phyloP scores from a whole-genome alignment of 148 eudicot species.

The Heliosperma pusillum region DNA sequence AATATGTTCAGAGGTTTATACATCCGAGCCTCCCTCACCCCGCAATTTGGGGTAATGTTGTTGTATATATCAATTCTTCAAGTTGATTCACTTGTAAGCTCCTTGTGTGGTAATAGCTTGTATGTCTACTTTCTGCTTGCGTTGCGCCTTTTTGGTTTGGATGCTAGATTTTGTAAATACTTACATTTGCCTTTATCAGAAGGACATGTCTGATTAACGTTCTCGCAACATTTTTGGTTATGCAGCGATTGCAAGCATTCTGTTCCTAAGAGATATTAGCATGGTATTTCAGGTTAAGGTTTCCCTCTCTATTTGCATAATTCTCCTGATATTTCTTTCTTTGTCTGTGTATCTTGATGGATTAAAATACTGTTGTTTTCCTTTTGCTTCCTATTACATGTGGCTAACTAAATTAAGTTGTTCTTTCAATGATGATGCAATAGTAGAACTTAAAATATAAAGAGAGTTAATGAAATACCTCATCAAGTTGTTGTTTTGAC shows the following conservation, averaged over 20 bases:
- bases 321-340: neutral
- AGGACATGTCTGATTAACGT: neutral
- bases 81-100: neutral
- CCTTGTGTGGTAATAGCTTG: neutral
- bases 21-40: too few relatives aligned
- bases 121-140: neutral
- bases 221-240: conserved; percentile 11
- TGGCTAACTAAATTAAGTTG: too few relatives aligned
- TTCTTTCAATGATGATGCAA: too few relatives aligned
- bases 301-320: neutral
- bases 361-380: neutral
- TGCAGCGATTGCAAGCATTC: conserved; percentile 75
- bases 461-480: too few relatives aligned
- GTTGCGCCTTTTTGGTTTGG: neutral
- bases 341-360: neutral
- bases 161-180: neutral
- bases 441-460: too few relatives aligned
- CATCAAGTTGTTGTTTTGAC: too few relatives aligned
- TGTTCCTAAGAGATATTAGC: conserved; percentile 57
- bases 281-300: conserved; percentile 50
- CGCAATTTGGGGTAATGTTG: too few relatives aligned
- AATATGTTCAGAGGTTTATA: neutral
- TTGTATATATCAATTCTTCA: neutral
- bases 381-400: conserved; percentile 44
- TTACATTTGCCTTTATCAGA: neutral